Percentiles rank a stretch among this genome's conserved stretches.
Evolutionary conservation across 352 stramenopile genomes (phyloP).

Genomic region (Aphanomyces euteiches): DNA sequence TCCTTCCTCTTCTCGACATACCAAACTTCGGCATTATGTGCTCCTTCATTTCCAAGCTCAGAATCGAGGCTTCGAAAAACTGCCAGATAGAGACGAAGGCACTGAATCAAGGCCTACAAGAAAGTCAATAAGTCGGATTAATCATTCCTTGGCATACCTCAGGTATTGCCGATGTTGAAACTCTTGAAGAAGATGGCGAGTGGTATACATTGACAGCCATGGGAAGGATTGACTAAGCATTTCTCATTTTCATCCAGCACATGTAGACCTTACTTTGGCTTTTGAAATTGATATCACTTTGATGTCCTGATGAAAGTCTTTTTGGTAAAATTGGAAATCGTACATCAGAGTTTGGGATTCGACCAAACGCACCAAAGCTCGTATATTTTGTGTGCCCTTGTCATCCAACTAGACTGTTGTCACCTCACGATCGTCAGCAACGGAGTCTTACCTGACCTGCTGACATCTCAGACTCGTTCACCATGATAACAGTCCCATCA

Average conservation of each 20-base stretch:
- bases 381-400: conserved; percentile 69
- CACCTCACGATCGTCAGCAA: too few relatives aligned
- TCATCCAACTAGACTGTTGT: conserved; percentile 46
- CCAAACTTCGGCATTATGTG: conserved; percentile 72
- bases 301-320: conserved; percentile 79
- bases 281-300: conserved; percentile 62
- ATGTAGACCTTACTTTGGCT: conserved; percentile 40
- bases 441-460: conserved; percentile 34
- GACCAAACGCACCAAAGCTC: conserved; percentile 62
- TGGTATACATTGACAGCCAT: neutral
- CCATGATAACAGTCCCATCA: conserved; percentile 57
- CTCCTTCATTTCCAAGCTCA: conserved; percentile 65
- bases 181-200: neutral
- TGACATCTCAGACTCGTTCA: conserved; percentile 65
- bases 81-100: conserved; percentile 61
- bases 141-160: neutral
- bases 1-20: conserved; percentile 69
- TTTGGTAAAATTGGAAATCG: conserved; percentile 81
- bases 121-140: neutral
- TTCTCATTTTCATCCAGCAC: neutral
- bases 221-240: neutral
- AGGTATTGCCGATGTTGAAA: neutral
- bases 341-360: conserved; percentile 76
- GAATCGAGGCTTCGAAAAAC: conserved; percentile 54
- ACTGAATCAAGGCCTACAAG: conserved; percentile 46